Base-by-base conservation (phyloP, 176 grass and related monocot genomes). In the Pharus latifolius region DNA sequence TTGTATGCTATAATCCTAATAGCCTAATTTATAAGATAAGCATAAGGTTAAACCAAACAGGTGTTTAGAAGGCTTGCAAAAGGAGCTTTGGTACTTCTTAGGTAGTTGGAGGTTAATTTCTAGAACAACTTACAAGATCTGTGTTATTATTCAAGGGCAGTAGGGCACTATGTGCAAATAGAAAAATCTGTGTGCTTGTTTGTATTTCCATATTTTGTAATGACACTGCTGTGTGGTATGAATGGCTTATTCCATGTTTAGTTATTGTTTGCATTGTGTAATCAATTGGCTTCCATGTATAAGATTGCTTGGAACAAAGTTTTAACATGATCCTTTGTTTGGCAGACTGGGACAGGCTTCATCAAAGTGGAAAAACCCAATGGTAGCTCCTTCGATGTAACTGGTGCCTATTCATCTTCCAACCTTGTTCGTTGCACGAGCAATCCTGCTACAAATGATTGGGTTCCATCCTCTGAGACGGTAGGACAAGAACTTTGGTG, bases 371-470 rank as follows among this genome's bases (percentile, higher is more conserved):
- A 96, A 44, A 83, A 86, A 58, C 42, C 77, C 50, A 80, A 67
- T 34, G 41, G n/a, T 7, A 71, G 55, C 26, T n/a, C 50, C 41
- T 73, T 91, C 34, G 49, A 65, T 8, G 30, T 73, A 23, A 60
- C 69, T 10, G 25, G 49, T 6, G 27, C 74, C 7, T 60, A 60
- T 47, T 69, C 81, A 80, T 63, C 74, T 48, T 55, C 62, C 10
- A 85, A 45, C 66, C 16, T 56, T 37, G 70, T 54, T 24, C 45
- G 56, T 29, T 82, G 76, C 43, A 88, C 13, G 23, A 89, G 87
- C 78, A 96, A 91, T 67, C 91, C 91, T 48, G 87, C 91, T 14
- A 91, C 84, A 50, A 96, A 96, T 73, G 91, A 96, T 61, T 96
- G 91, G 91, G 79, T 85, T 52, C 91, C 87, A 74, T 88, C 91